Evolutionary conservation across 2,329 filamentous ascomycete genomes (phyloP), one percentile per base, ranked within the genome.

Genomic region (Sarocladium kiliense): DNA sequence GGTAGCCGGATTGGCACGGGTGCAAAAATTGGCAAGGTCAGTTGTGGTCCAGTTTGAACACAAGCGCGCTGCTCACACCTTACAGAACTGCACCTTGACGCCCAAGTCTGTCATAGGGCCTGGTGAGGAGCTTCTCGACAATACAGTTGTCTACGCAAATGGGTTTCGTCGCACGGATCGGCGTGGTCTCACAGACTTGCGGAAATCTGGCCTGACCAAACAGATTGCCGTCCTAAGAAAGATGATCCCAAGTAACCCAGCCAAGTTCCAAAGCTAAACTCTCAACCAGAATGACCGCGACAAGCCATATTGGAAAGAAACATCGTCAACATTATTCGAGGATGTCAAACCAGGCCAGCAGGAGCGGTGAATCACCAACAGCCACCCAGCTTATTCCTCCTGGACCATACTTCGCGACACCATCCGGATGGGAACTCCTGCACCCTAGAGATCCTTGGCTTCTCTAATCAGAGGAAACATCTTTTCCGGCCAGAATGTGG

Each of bases 1-100:
- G 81, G 82, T 49, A 76, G 78, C 47, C 78, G 69, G 60, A 71
- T 88, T 55, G 82, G 84, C 25, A 78, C 77, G 54, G 83, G 84
- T 2, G 82, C 82, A 16, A 75, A 77, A 30, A 73, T 88, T 49
- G 85, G 85, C 54, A 84, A 82, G 77, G 84, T 86, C 67, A 57
- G 72, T 19, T 34, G 47, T 25, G 12, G 12, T 10, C 5, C 37
- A n/a, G n/a, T n/a, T 16, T 25, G 26, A 36, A n/a, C 2, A 54
- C 10, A 32, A 18, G 51, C 36, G 6, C 36, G 19, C 58, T 57
- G 32, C 69, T 68, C 11, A 64, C 61, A 2, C 61, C 73, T 3
- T 66, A 45, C 69, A 86, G 77, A 81, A 90, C 65, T 87, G 87
- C 63, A 90, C 87, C 21, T 77, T 92, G 53, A 86, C 87, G 7